phyloP scores from a whole-genome alignment of 2,329 filamentous ascomycete species.

The Neonectria hederae region DNA sequence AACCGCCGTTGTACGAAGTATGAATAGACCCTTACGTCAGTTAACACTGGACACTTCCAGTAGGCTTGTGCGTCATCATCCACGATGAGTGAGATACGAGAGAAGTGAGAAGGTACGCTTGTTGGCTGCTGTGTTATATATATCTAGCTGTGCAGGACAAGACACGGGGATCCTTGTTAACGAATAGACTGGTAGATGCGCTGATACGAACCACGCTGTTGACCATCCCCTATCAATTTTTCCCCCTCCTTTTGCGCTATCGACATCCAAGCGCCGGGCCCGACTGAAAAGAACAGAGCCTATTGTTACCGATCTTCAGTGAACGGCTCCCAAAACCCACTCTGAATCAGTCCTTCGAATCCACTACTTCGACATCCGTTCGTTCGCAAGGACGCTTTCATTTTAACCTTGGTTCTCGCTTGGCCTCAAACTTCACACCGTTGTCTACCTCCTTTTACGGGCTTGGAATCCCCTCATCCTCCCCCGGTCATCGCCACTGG shows the following conservation, averaged over 20 bases:
- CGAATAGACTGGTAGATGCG: slow-evolving; percentile 2
- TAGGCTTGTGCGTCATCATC: background rate
- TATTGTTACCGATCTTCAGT: background rate
- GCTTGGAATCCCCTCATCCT: background rate
- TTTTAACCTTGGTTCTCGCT: background rate
- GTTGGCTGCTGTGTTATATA: background rate
- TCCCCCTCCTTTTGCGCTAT: slow-evolving; percentile 5
- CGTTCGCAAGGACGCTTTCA: background rate
- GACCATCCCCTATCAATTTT: slow-evolving; percentile 6
- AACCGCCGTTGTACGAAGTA: background rate
- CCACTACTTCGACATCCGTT: background rate
- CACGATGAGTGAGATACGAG: background rate
- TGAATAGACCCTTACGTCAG: background rate
- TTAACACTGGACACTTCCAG: background rate
- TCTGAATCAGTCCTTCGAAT: background rate
- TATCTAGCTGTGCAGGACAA: background rate
- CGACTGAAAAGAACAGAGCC: slow-evolving; percentile 5
- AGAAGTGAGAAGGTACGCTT: background rate
- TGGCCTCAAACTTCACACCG: background rate
- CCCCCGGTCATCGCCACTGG: background rate
- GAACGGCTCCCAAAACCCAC: background rate
- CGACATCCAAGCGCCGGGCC: slow-evolving; percentile 17
- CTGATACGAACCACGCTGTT: slow-evolving; percentile 1
- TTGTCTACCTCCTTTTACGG: background rate
- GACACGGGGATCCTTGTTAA: background rate